Evolutionary conservation across 2,329 filamentous ascomycete genomes (phyloP).

Genomic region (Bipolaris oryzae): DNA sequence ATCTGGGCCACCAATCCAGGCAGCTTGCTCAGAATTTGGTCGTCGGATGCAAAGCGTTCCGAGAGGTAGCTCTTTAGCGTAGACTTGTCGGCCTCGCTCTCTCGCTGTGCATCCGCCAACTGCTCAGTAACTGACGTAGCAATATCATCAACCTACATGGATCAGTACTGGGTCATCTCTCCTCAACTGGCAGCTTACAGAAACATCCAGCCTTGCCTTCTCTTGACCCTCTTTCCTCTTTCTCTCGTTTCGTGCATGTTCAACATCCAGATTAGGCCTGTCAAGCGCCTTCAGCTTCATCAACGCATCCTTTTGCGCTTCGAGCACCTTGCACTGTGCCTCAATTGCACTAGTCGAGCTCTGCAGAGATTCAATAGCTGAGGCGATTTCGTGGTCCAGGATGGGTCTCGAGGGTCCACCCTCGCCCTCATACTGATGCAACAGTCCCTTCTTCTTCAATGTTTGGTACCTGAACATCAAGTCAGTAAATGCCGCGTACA

Average conservation of each 20-base stretch:
- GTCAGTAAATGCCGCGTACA: neutral
- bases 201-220: slow-evolving; percentile 51
- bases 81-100: slow-evolving; percentile 54
- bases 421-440: slow-evolving; percentile 40
- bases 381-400: slow-evolving; percentile 64
- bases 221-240: slow-evolving; percentile 48
- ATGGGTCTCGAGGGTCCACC: slow-evolving; percentile 53
- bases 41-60: slow-evolving; percentile 64
- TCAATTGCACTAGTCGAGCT: slow-evolving; percentile 68
- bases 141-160: slow-evolving; percentile 37
- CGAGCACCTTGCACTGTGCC: slow-evolving; percentile 66
- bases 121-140: slow-evolving; percentile 39
- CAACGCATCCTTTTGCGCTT: slow-evolving; percentile 67
- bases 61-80: slow-evolving; percentile 58
- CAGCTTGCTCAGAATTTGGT: slow-evolving; percentile 68
- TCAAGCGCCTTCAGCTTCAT: slow-evolving; percentile 59
- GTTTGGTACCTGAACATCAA: slow-evolving; percentile 35
- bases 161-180: neutral
- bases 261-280: slow-evolving; percentile 48
- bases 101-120: slow-evolving; percentile 54
- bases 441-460: slow-evolving; percentile 41
- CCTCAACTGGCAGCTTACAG: slow-evolving; percentile 22
- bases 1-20: slow-evolving; percentile 70
- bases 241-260: slow-evolving; percentile 46
- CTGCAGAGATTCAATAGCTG: slow-evolving; percentile 68